Evolutionary conservation across 1,284 basidiomycete genomes (phyloP).

Genomic region (Cryptococcus sp.): DNA sequence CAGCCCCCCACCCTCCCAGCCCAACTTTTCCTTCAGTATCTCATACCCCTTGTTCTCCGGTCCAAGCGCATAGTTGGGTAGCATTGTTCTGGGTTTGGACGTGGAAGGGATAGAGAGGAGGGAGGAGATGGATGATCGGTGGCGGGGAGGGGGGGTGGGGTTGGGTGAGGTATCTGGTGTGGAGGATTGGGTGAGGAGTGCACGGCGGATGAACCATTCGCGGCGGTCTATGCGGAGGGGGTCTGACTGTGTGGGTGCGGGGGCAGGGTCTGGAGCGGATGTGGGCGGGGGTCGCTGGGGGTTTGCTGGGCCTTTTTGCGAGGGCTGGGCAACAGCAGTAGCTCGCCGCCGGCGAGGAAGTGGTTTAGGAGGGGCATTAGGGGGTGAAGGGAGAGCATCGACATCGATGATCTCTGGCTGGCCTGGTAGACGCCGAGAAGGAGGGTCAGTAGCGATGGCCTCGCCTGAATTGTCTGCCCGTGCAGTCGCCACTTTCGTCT

Average conservation of each 20-base stretch:
- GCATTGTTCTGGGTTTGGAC: neutral
- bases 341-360: neutral
- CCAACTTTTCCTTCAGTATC: slow-evolving; percentile 31
- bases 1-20: slow-evolving; percentile 45
- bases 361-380: too few species aligned
- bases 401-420: neutral
- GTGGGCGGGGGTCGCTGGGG: neutral
- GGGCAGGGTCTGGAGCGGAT: neutral
- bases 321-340: neutral
- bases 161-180: neutral
- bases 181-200: slow-evolving; percentile 20
- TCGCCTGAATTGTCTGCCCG: neutral
- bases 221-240: slow-evolving; percentile 28
- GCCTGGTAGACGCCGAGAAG: neutral
- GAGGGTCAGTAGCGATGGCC: neutral
- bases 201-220: slow-evolving; percentile 49
- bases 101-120: slow-evolving; percentile 26
- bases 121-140: slow-evolving; percentile 25
- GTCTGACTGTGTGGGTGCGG: neutral
- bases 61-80: slow-evolving; percentile 37
- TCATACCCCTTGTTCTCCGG: slow-evolving; percentile 45
- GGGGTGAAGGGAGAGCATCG: neutral
- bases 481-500: slow-evolving; percentile 18
- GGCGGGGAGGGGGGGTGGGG: neutral
- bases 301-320: slow-evolving; percentile 1